Base-by-base conservation (phyloP, 768 basidiomycete genomes). In the Coprinopsis sp. region DNA sequence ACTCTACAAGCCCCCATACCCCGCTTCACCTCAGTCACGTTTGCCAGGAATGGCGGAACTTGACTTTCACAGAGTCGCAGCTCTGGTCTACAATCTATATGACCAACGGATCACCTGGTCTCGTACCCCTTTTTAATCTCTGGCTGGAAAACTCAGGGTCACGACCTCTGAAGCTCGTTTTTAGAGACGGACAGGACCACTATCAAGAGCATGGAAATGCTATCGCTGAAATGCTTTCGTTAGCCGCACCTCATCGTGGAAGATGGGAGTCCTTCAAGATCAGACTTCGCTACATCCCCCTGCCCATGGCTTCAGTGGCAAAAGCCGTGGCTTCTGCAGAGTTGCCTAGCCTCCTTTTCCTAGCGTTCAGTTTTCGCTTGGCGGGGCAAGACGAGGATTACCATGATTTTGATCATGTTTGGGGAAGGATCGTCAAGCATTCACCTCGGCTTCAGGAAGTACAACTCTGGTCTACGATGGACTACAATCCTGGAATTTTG, bases 251-350 rank as follows among this genome's bases (percentile, higher is more conserved):
- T 6, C 21, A 36, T n/a, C n/a, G 34, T 21, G 34, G 21, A n/a
- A n/a, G 34, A 6, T 36, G 34, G 34, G 14, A 36, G 14, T 16
- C 34, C n/a, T 36, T 36, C 34, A 36, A 36, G 34, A 36, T 36
- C 6, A 36, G 34, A n/a, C 6, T 36, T n/a, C 34, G 34, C 21
- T 21, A n/a, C 34, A 36, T 36, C 34, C 34, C n/a, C n/a, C 34
- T 21, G 5, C n/a, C 34, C 34, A 36, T 44, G 58, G 61, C 39
- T 56, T 61, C 38, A 51, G 71, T 57, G 75, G 74, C 42, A 81
- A 77, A 57, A 67, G 78, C 21, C 65, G 88, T 29, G 70, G 87
- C 27, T 77, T 79, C 23, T 21, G 34, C 21, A n/a, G 34, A 36
- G 34, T 7, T 21, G 34, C 34, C 34, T n/a, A 36, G 21, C 34